These are phyloP conservation scores for Saururus chinensis DNA, from an alignment of 164 flowering plant species.

Conservation along the genomic window DNA sequence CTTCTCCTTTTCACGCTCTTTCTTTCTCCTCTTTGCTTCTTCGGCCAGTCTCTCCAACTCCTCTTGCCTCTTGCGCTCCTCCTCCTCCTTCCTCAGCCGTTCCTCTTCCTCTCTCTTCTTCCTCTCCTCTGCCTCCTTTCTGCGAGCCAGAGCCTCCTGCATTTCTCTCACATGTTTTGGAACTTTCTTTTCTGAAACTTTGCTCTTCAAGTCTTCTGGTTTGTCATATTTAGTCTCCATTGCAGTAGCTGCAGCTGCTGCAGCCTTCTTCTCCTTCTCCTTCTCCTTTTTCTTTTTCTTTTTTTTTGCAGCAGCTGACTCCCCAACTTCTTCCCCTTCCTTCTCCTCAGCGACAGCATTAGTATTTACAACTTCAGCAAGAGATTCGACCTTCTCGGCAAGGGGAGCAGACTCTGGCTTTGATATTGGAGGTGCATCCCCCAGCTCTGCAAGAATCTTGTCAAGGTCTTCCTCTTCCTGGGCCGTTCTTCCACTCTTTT, in stretches of 20 bases:
- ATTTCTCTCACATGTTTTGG: slow-evolving; percentile 96
- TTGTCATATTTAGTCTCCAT: slow-evolving; percentile 28
- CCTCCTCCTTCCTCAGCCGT: slow-evolving; percentile 77
- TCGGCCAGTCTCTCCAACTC: slow-evolving; percentile 76
- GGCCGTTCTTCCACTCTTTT: slow-evolving; percentile 74
- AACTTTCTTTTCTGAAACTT: slow-evolving; percentile 57
- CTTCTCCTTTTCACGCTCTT: slow-evolving; percentile 92
- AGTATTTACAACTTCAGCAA: slow-evolving; percentile 26
- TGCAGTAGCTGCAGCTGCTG: slow-evolving; percentile 21
- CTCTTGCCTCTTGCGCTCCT: slow-evolving; percentile 69
- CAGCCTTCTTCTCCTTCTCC: slow-evolving; percentile 58
- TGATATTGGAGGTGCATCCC: slow-evolving; percentile 35
- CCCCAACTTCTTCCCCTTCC: slow-evolving; percentile 34
- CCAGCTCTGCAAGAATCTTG: slow-evolving; percentile 90
- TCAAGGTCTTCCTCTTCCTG: slow-evolving; percentile 96
- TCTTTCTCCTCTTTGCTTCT: slow-evolving; percentile 75
- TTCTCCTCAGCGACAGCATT: slow-evolving; percentile 40
- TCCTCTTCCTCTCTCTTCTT: slow-evolving; percentile 88
- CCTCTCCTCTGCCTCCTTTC: slow-evolving; percentile 82
- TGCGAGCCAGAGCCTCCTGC: slow-evolving; percentile 84
- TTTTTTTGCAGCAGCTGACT: slow-evolving; percentile 87
- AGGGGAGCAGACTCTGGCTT: slow-evolving; percentile 29
- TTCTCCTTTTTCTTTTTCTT: slow-evolving; percentile 89
- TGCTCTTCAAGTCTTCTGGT: slow-evolving; percentile 33
- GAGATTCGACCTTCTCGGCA: slow-evolving; percentile 36